Evolutionary conservation across 2,329 filamentous ascomycete species (phyloP).

Genomic region (Neofusicoccum sp.): DNA sequence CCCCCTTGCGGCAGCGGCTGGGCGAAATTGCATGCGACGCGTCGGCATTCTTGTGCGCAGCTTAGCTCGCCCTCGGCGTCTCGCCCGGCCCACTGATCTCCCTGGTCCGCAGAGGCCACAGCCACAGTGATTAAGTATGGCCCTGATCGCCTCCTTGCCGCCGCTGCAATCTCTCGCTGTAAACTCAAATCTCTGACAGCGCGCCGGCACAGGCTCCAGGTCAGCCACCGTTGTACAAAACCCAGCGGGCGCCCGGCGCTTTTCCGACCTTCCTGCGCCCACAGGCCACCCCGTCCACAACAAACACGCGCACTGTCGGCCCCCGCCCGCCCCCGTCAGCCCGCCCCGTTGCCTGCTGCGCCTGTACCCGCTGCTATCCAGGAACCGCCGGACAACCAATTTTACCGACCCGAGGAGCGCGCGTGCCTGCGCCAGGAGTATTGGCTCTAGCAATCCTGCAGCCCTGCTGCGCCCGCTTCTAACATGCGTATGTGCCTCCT

Average conservation of each 20-base stretch:
- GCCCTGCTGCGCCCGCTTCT: neutral
- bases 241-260: neutral
- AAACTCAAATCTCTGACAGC: neutral
- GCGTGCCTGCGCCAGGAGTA: constrained; percentile 2
- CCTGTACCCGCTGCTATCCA: neutral
- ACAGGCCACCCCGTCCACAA: constrained; percentile 8
- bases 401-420: constrained; percentile 2
- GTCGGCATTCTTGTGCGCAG: neutral
- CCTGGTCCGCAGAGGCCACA: neutral
- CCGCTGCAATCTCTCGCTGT: constrained; percentile 1
- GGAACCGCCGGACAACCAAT: constrained; percentile 1
- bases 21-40: neutral
- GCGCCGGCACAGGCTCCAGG: too few species aligned
- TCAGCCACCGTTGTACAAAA: constrained; percentile 8
- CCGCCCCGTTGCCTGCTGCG: neutral
- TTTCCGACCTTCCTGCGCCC: constrained; percentile 7
- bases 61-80: neutral
- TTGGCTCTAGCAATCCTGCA: neutral
- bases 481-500: constrained; percentile 12
- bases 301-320: constrained; percentile 13
- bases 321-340: neutral
- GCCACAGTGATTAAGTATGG: neutral
- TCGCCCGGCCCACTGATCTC: constrained; percentile 3
- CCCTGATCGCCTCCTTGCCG: constrained; percentile 7
- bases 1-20: too few species aligned